Conservation (phyloP, 78 protist species). For the Protostelium mycophagum region DNA sequence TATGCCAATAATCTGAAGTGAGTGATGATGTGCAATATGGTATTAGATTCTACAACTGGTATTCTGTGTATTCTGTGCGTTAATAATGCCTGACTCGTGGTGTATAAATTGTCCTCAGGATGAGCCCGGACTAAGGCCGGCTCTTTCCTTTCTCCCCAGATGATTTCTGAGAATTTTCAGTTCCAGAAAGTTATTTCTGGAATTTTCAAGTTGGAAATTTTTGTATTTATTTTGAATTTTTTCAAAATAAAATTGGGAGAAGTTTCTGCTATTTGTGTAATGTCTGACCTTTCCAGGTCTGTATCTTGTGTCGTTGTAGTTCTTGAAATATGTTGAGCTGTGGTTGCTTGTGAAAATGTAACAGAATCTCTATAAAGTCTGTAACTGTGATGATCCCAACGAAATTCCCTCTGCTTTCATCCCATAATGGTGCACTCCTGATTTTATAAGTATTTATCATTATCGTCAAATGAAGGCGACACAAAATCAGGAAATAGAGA, state of each 20-base stretch:
- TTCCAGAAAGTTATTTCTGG: neutral
- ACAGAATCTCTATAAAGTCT: slow-evolving; percentile 55
- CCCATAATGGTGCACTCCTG: slow-evolving; percentile 52
- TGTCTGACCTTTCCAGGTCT: slow-evolving; percentile 51
- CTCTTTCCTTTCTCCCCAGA: neutral
- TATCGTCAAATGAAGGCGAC: no score
- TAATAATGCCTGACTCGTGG: slow-evolving; percentile 21
- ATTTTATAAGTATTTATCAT: neutral
- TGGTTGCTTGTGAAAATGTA: slow-evolving; percentile 47
- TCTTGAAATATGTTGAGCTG: slow-evolving; percentile 57
- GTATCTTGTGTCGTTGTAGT: slow-evolving; percentile 49
- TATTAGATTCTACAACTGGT: slow-evolving; percentile 50
- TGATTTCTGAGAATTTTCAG: slow-evolving; percentile 15
- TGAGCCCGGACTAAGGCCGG: slow-evolving; percentile 29
- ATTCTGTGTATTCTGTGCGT: slow-evolving; percentile 40
- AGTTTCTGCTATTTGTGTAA: no score
- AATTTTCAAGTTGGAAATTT: neutral
- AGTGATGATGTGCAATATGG: slow-evolving; percentile 54
- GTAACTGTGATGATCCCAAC: slow-evolving; percentile 60
- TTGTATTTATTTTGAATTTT: neutral
- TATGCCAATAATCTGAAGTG: slow-evolving; percentile 58
- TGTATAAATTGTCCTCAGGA: slow-evolving; percentile 46
- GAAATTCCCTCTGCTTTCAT: slow-evolving; percentile 25
- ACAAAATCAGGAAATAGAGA: no score
- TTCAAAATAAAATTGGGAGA: no score